phyloP scores from a whole-genome alignment of 176 grass and related monocot genomes.

The Carex myosuroides region DNA sequence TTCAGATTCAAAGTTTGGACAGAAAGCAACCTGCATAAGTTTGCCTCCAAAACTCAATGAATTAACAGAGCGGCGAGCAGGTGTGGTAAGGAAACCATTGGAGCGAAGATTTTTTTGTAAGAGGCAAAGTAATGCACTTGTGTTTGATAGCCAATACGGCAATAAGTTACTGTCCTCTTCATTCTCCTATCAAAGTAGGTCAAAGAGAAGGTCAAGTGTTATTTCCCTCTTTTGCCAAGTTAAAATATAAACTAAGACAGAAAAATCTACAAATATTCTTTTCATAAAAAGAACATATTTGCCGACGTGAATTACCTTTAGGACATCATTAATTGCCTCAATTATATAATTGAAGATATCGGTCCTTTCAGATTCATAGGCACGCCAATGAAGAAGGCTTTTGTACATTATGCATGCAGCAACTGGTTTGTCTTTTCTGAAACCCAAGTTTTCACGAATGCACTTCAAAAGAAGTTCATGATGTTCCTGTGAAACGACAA shows the following conservation, averaged over 20 bases:
- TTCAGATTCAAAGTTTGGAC: not conserved
- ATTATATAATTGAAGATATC: slow-evolving; percentile 92
- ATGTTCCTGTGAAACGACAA: slow-evolving; percentile 60
- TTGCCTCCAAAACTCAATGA: slow-evolving; percentile 37
- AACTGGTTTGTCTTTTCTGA: slow-evolving; percentile 79
- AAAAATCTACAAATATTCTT: not conserved
- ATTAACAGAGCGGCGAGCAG: slow-evolving; percentile 55
- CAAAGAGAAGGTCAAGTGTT: not conserved
- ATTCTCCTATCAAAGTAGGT: slow-evolving; percentile 34
- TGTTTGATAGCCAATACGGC: slow-evolving; percentile 95
- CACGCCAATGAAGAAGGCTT: slow-evolving; percentile 71
- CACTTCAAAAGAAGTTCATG: slow-evolving; percentile 79
- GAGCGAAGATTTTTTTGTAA: slow-evolving; percentile 88
- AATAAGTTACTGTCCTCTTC: slow-evolving; percentile 49
- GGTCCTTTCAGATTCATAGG: slow-evolving; percentile 92
- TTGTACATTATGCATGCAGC: slow-evolving; percentile 89
- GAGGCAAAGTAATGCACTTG: slow-evolving; percentile 80
- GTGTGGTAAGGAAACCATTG: slow-evolving; percentile 72
- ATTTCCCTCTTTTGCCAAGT: not conserved
- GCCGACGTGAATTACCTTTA: slow-evolving; percentile 44
- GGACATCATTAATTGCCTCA: slow-evolving; percentile 81
- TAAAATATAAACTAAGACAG: not conserved
- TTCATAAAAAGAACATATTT: not conserved
- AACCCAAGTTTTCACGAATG: slow-evolving; percentile 86
- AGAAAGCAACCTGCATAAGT: slow-evolving; percentile 51